These are phyloP conservation scores for Yamadazyma songkhlaensis DNA, from an alignment of 1,139 yeast species.

Conservation along the genomic window DNA sequence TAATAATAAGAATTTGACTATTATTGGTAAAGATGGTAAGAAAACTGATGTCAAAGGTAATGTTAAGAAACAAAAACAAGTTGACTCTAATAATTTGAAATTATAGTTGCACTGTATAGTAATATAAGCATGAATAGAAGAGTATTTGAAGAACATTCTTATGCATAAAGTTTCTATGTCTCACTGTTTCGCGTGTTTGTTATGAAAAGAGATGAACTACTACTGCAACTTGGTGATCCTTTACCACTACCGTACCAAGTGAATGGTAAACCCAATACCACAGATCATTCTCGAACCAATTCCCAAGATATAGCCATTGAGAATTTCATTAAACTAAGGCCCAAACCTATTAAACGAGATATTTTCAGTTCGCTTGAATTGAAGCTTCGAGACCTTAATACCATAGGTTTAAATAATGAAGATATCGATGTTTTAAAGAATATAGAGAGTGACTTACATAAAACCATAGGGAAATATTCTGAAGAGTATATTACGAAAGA, in stretches of 20 bases:
- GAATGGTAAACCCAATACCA: not conserved
- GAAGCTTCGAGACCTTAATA: not conserved
- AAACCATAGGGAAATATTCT: conserved; percentile 6
- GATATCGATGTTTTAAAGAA: not conserved
- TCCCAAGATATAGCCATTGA: not conserved
- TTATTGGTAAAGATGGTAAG: conserved; percentile 76
- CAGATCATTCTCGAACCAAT: not conserved
- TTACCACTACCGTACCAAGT: conserved; percentile 33
- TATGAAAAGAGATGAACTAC: conserved; percentile 2
- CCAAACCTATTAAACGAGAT: not conserved
- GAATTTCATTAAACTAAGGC: conserved; percentile 1
- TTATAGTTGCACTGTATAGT: conserved; percentile 11
- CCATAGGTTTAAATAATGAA: not conserved
- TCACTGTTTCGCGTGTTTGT: too few relatives aligned
- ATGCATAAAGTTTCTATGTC: too few relatives aligned
- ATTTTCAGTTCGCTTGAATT: not conserved
- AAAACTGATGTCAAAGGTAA: conserved; percentile 74
- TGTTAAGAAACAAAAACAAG: conserved; percentile 38
- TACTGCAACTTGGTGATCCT: conserved; percentile 30
- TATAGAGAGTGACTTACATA: not conserved
- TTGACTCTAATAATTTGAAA: conserved; percentile 23
- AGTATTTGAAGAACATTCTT: too few relatives aligned
- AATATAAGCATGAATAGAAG: too few relatives aligned
- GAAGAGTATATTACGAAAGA: not conserved
- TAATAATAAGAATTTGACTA: conserved; percentile 73